A percentile compares a stretch with the other conserved stretches of the same genome.
Conservation (phyloP, 768 basidiomycete species). For the Leccinellum rugosiceps region DNA sequence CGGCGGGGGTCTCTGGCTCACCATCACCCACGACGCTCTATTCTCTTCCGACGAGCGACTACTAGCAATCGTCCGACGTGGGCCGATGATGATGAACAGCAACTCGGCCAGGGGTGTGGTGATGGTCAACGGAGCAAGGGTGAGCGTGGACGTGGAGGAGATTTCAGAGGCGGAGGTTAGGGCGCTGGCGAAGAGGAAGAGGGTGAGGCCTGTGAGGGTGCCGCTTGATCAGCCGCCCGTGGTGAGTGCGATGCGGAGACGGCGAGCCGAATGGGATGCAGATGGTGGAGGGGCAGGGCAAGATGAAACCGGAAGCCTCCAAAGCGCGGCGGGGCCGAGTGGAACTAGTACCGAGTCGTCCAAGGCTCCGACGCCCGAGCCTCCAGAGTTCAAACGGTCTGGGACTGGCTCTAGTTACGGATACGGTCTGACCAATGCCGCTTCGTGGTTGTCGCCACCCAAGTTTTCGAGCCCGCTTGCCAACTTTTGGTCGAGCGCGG, state of each 20-base stretch:
- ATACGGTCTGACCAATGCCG: conserved; percentile 15
- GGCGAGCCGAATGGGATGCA: conserved; percentile 70
- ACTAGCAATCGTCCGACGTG: conserved; percentile 69
- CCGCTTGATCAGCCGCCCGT: conserved; percentile 94
- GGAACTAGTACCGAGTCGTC: conserved; percentile 16
- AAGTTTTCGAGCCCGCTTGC: conserved; percentile 66
- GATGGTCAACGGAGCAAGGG: conserved; percentile 84
- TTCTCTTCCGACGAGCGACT: conserved; percentile 76
- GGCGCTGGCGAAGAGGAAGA: conserved; percentile 75
- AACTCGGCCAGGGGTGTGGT: conserved; percentile 65
- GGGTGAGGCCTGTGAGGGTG: conserved; percentile 79
- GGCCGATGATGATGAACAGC: conserved; percentile 39
- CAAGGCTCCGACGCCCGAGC: conserved; percentile 21
- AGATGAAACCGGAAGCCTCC: conserved; percentile 10
- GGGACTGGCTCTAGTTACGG: neutral
- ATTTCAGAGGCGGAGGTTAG: conserved; percentile 86
- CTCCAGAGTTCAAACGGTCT: conserved; percentile 11
- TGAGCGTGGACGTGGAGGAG: conserved; percentile 86
- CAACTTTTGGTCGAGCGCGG: conserved; percentile 69
- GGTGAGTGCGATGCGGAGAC: conserved; percentile 61
- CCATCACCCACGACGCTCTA: conserved; percentile 81
- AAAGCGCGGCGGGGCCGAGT: conserved; percentile 6
- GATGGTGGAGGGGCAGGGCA: conserved; percentile 35
- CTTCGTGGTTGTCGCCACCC: conserved; percentile 57
- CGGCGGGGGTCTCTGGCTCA: conserved; percentile 94